Evolutionary conservation across 176 grass and related monocot species (phyloP).

Genomic region (Triticum urartu): DNA sequence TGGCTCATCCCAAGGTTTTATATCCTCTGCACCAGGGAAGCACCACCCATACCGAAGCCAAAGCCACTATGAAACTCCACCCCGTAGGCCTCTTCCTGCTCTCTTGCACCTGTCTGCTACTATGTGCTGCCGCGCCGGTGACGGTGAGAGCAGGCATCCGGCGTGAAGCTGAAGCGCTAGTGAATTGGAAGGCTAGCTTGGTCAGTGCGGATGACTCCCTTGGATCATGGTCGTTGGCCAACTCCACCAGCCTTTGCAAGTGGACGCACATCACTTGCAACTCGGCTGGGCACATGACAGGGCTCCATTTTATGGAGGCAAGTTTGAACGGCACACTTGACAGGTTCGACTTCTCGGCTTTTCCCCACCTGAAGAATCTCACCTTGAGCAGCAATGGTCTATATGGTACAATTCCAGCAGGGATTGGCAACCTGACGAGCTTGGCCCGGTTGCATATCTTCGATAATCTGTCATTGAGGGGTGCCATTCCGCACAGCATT

Average conservation of each 20-base stretch:
- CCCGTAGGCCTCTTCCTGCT: not conserved
- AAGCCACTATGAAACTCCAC: not conserved
- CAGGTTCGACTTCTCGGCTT: not conserved
- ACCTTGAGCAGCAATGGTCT: not conserved
- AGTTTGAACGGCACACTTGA: not conserved
- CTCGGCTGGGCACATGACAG: not conserved
- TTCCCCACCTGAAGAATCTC: not conserved
- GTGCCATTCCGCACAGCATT: too few species aligned
- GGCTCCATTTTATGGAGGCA: not conserved
- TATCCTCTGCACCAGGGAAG: not conserved
- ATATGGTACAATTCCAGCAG: not conserved
- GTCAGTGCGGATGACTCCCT: not conserved
- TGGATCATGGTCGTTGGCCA: not conserved
- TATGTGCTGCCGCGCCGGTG: not conserved
- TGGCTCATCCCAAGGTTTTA: not conserved
- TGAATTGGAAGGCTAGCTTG: conserved; percentile 1
- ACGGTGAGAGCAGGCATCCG: not conserved
- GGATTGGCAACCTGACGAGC: not conserved
- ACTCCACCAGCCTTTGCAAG: not conserved
- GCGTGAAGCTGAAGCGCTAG: not conserved
- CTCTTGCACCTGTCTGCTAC: not conserved
- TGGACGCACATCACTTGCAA: not conserved
- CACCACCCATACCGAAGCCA: not conserved
- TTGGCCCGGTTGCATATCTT: not conserved
- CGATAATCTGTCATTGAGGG: too few species aligned